A percentile compares a stretch with the other conserved stretches of the same genome.
phyloP scores from a whole-genome alignment of 108 stramenopile genomes.

The Cyclostephanos tholiformis region DNA sequence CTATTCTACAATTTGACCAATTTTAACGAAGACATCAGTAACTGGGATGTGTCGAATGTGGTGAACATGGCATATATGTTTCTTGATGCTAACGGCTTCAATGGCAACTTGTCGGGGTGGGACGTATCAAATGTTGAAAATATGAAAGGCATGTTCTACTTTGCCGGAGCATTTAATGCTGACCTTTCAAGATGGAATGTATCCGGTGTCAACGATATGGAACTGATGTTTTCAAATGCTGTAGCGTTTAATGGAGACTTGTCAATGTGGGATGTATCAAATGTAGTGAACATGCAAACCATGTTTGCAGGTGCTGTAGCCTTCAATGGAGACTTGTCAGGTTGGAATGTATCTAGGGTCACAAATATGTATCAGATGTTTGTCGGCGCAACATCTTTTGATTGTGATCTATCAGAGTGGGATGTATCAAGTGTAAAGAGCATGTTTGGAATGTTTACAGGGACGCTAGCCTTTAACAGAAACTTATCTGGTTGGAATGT shows the following conservation, averaged over 20 bases:
- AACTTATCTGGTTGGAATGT: no score
- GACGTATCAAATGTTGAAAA: no score
- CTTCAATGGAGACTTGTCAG: constrained; percentile 14
- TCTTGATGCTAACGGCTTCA: neutral
- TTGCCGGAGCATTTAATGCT: no score
- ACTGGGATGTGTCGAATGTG: constrained; percentile 42
- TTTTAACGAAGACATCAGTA: constrained; percentile 15
- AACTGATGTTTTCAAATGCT: neutral
- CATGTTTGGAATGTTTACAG: no score
- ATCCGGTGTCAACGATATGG: neutral
- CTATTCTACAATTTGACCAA: neutral
- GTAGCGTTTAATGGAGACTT: no score
- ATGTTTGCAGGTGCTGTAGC: neutral
- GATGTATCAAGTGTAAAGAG: no score
- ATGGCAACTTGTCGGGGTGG: neutral
- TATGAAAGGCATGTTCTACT: no score
- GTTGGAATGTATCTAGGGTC: no score
- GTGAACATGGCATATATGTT: constrained; percentile 21
- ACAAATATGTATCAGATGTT: no score
- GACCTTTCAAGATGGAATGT: neutral
- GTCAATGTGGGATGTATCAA: neutral
- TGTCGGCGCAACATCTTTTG: no score
- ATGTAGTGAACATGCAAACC: neutral
- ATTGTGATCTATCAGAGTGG: no score
- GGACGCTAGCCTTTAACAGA: no score